A percentile compares a stretch with the other conserved stretches of the same genome.
phyloP scores from a whole-genome alignment of 2,329 filamentous ascomycete species.

The Teratosphaeria nubilosa region DNA sequence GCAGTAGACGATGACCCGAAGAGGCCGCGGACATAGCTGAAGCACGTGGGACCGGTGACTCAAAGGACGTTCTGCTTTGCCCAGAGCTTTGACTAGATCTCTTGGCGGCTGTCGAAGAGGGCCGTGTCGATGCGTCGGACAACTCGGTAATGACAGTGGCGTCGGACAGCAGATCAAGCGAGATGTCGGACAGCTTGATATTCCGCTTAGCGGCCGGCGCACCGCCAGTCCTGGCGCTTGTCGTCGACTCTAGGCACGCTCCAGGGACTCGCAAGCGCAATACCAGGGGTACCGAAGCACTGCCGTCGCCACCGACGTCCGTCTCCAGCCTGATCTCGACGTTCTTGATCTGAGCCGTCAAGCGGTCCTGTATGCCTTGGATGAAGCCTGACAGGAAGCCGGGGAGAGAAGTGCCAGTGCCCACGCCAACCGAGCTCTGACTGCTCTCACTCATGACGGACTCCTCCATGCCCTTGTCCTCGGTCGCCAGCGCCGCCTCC shows the following conservation, averaged over 20 bases:
- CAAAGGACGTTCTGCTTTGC: background rate
- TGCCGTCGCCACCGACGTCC: constrained; percentile 26
- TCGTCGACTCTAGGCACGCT: constrained; percentile 56
- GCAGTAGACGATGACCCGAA: background rate
- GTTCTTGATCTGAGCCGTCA: constrained; percentile 55
- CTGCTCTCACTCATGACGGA: constrained; percentile 46
- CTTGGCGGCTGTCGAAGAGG: constrained; percentile 6
- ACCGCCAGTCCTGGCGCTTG: background rate
- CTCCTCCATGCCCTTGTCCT: constrained; percentile 46
- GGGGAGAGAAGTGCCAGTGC: constrained; percentile 30
- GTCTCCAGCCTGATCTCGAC: constrained; percentile 59
- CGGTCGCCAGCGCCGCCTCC: constrained; percentile 56
- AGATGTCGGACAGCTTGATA: constrained; percentile 16
- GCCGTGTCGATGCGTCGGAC: constrained; percentile 7
- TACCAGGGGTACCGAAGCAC: constrained; percentile 38
- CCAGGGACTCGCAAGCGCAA: constrained; percentile 56
- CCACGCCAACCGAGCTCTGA: constrained; percentile 58
- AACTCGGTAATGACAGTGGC: constrained; percentile 12
- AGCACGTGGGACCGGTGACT: background rate
- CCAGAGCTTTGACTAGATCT: background rate
- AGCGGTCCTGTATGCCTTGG: constrained; percentile 62
- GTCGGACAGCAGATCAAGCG: constrained; percentile 19
- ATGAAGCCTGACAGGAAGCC: constrained; percentile 61
- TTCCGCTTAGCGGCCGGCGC: constrained; percentile 3
- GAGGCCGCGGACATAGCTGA: background rate